Conservation (phyloP, 2,329 filamentous ascomycete species). For the Fusarium sp. region DNA sequence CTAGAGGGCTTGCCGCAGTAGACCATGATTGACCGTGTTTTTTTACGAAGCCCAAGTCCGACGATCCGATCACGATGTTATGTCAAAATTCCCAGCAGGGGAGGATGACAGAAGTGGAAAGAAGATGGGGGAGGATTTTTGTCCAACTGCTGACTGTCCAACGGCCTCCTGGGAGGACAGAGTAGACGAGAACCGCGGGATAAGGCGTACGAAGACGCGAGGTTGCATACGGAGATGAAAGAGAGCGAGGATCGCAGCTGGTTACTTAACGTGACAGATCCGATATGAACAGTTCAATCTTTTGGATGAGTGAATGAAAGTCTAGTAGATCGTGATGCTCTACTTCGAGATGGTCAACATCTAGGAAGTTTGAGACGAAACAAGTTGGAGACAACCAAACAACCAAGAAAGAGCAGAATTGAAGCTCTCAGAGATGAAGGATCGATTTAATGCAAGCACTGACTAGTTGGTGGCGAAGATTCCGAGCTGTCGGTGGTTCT, state of each 20-base stretch:
- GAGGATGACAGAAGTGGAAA: constrained; percentile 6
- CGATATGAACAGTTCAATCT: constrained; percentile 9
- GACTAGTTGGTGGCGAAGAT: constrained; percentile 19
- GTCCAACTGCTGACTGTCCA: constrained; percentile 29
- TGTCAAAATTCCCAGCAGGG: constrained; percentile 1
- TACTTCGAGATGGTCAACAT: constrained; percentile 8
- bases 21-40: constrained; percentile 61
- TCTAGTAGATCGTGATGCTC: constrained; percentile 4
- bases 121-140: constrained; percentile 12
- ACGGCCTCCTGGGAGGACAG: constrained; percentile 41
- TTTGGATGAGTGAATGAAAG: constrained; percentile 1
- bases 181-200: constrained; percentile 30
- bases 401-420: not conserved
- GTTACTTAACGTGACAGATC: constrained; percentile 23
- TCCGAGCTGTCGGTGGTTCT: constrained; percentile 3
- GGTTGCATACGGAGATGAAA: constrained; percentile 41
- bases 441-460: constrained; percentile 14
- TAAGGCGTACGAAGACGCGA: constrained; percentile 45
- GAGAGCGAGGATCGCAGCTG: constrained; percentile 22
- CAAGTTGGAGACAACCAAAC: not conserved
- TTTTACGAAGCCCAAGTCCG: not conserved
- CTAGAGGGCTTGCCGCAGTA: constrained; percentile 74
- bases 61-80: not conserved
- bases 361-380: not conserved
- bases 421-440: constrained; percentile 3